Percentiles rank a stretch among this genome's conserved stretches.
These are phyloP conservation scores for Theobroma cacao DNA, from an alignment of 345 rosid species.

Conservation along the genomic window DNA sequence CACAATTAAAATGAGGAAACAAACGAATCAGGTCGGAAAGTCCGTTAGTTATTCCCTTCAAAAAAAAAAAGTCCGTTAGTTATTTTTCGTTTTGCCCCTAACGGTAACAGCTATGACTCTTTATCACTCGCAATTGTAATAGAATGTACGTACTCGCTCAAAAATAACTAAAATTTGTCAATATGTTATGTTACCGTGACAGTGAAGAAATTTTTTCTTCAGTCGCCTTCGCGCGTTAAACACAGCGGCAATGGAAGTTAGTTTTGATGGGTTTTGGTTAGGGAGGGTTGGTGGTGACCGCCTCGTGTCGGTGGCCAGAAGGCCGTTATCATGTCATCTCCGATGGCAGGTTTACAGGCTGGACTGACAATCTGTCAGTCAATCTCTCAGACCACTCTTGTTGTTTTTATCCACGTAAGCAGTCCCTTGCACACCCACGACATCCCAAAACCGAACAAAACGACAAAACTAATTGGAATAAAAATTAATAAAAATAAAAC, in stretches of 20 bases:
- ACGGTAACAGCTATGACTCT: background rate
- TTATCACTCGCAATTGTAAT: background rate
- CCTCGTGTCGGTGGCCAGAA: constrained; percentile 1
- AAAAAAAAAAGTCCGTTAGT: background rate
- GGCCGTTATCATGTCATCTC: constrained; percentile 12
- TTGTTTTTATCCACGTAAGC: constrained; percentile 31
- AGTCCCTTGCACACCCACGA: background rate
- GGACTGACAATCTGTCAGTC: constrained; percentile 29
- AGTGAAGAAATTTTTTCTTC: background rate
- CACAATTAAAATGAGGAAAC: background rate
- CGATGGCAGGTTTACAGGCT: constrained; percentile 32
- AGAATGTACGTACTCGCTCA: background rate
- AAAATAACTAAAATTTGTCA: too few species aligned
- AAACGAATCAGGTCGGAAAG: background rate
- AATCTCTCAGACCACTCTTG: constrained; percentile 21
- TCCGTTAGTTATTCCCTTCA: background rate
- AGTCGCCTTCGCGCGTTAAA: background rate
- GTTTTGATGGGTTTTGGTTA: background rate
- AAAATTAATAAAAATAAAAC: background rate
- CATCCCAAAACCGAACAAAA: background rate
- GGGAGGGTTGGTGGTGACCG: background rate
- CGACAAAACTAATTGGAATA: background rate
- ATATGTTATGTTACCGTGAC: background rate
- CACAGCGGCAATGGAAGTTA: background rate
- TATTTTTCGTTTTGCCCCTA: background rate